phyloP scores from a whole-genome alignment of 805 yeast species.

The Nakazawaea holstii region DNA sequence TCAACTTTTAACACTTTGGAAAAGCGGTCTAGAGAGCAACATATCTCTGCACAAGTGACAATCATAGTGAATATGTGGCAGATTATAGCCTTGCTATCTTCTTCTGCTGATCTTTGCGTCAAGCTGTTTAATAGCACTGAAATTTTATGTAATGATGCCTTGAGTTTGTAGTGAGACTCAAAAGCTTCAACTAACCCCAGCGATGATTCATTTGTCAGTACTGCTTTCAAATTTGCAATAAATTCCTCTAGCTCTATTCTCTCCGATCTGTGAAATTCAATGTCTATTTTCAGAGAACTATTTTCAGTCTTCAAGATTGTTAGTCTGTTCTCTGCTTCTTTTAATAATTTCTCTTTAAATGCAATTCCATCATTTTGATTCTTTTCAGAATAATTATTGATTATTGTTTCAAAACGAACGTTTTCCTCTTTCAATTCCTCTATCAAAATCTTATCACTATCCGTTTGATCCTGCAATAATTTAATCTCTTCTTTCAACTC shows the following conservation, averaged over 20 bases:
- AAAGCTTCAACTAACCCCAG: background rate
- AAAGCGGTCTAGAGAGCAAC: background rate
- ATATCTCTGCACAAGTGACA: background rate
- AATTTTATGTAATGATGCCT: background rate
- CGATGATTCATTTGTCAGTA: background rate
- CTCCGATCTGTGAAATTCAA: background rate
- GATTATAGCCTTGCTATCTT: background rate
- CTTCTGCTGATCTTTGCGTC: background rate
- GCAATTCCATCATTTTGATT: too few relatives aligned
- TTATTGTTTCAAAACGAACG: background rate
- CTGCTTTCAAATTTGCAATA: background rate
- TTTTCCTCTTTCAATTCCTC: conserved; percentile 17
- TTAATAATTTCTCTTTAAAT: too few relatives aligned
- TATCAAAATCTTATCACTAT: conserved; percentile 15
- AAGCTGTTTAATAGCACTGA: background rate
- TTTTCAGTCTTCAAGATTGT: background rate
- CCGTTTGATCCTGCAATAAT: conserved; percentile 16
- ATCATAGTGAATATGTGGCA: background rate
- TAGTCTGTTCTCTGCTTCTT: background rate
- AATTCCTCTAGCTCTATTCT: background rate
- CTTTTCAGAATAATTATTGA: background rate
- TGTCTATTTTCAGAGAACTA: background rate
- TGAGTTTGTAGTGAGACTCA: background rate
- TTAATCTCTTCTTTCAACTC: conserved; percentile 36
- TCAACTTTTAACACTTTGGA: background rate